These are phyloP conservation scores for Mycosphaerella sp. DNA, from an alignment of 2,329 filamentous ascomycete species.

Conservation along the genomic window DNA sequence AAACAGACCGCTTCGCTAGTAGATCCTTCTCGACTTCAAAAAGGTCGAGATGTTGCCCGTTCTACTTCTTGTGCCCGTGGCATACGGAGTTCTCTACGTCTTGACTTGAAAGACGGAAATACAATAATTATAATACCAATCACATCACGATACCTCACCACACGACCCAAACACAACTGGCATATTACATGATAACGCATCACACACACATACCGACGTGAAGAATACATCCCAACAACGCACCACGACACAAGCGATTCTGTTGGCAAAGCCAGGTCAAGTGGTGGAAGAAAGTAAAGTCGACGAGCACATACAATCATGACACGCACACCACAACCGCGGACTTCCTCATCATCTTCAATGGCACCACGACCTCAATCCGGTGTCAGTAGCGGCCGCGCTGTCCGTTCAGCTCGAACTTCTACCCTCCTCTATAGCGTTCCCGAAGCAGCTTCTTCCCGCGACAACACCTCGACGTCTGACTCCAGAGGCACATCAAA, in stretches of 20 bases:
- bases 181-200: not conserved
- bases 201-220: not conserved
- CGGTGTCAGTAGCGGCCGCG: not conserved
- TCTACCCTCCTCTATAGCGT: constrained; percentile 7
- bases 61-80: constrained; percentile 13
- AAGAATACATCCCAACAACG: not conserved
- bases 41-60: constrained; percentile 13
- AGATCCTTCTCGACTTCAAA: not conserved
- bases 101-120: constrained; percentile 10
- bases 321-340: not conserved
- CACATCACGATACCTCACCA: not conserved
- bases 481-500: not conserved
- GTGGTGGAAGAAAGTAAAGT: not conserved
- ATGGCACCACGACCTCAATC: not conserved
- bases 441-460: not conserved
- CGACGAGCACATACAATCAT: not conserved
- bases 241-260: not conserved
- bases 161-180: not conserved
- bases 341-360: not conserved
- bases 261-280: too few species aligned
- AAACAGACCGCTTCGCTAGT: not conserved
- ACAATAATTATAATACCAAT: not conserved
- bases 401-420: constrained; percentile 3
- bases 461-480: not conserved
- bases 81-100: constrained; percentile 15